Evolutionary conservation across 306 rosid species (phyloP), one percentile per base, ranked within the genome.

Genomic region (Elaeagnus macrophylla): DNA sequence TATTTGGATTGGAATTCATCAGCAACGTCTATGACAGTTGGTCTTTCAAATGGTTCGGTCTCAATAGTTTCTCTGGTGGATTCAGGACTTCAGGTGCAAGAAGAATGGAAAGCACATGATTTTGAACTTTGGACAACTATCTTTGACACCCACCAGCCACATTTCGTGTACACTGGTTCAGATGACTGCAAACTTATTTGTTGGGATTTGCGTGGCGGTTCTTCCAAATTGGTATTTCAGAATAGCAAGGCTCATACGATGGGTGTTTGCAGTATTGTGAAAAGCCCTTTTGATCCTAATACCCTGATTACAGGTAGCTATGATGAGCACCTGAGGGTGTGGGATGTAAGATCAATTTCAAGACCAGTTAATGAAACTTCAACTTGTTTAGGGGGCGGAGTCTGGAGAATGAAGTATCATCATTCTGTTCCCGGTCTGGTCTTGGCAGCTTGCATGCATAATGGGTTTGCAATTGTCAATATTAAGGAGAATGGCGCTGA

Each of bases 401-500:
- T 84, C 25, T 91, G 95, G 96, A 86, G 84, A 73, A 77, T 86
- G 71, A 91, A 91, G 83, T 77, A 77, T 40, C 94, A 84, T 62
- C 95, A 85, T 39, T 67, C 68, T 53, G 74, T 80, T 51, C 76
- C 70, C 0, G 83, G 77, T 39, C 50, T 84, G n/a, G 71, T 84
- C 54, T 62, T 91, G 78, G 77, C 96, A 39, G 93, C 97, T n/a
- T 91, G 97, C 57, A 91, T 91, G 95, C 96, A 91, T 76, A 91
- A 84, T 40, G 99, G 96, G 19, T 87, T 84, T 56, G 85, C 93
- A 15, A 64, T 87, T 56, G 94, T 88, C 65, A 19, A 73, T 37
- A 39, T 70, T 35, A 68, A 71, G 60, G 82, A 72, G 5, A 72
- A 60, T 51, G 68, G 54, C 56, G 63, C 83, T 0, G 56, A 82